Evolutionary conservation across 345 rosid genomes (phyloP), one percentile per base, ranked within the genome.

Genomic region (Salix purpurea): DNA sequence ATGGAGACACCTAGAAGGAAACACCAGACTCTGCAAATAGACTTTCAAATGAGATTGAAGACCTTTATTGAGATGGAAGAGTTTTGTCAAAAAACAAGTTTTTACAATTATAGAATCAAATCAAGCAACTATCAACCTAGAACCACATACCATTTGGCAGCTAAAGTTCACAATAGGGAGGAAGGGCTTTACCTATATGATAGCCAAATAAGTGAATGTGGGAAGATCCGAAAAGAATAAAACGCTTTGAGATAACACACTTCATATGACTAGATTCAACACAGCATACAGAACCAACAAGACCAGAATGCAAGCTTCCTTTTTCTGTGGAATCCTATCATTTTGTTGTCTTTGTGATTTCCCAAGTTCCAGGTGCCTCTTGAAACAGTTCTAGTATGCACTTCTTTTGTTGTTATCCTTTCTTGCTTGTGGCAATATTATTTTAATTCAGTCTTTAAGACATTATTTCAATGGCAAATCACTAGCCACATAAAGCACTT

Each of bases 101-200:
- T 3, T 58, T 3, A 58, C 64, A 58, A 58, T 58, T 58, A 58
- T 23, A 58, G 24, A 54, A 7, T 32, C 61, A 26, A 11, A 32
- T 44, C 28, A 44, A 14, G 70, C 56, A 26, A 37, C 28, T 13
- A 21, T 46, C 21, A 10, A 73, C 18, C n/a, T 24, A 40, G 24
- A 70, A 42, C n/a, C 19, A 37, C 18, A 44, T 5, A 37, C 18
- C 30, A 42, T 18, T 46, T 36, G 37, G 30, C 34, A 66, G 5
- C 26, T 36, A 0, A 74, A 54, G 28, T 72, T 76, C 84, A 65
- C 69, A 71, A 6, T 2, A 67, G 60, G 37, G 56, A 68, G 37
- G 28, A 39, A 72, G 32, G 39, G 37, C 50, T 18, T 39, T 9
- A 7, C 50, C 50, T 12, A 46, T 71, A 40, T 30, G 18, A 68